A percentile compares a stretch with the other conserved stretches of the same genome.
phyloP scores from a whole-genome alignment of 495 filamentous ascomycete species.

The Aspergillus homomorphus region DNA sequence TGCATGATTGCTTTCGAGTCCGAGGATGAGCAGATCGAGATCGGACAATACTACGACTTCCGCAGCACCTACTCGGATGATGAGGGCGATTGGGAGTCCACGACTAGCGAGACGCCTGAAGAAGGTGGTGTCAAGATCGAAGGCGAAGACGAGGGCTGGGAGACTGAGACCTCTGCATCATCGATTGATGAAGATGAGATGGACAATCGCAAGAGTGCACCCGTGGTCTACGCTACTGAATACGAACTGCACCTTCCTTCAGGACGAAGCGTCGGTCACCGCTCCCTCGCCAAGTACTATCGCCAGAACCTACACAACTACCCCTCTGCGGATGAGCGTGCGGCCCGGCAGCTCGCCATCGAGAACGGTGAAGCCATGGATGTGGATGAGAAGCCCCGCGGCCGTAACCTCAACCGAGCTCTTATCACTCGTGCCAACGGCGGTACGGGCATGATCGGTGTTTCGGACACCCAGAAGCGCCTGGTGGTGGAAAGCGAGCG shows the following conservation, averaged over 20 bases:
- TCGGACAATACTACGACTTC: slow-evolving; percentile 99
- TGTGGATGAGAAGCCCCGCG: slow-evolving; percentile 31
- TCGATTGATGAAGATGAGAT: slow-evolving; percentile 59
- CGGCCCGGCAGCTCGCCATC: slow-evolving; percentile 43
- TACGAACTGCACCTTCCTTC: slow-evolving; percentile 93
- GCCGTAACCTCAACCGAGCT: slow-evolving; percentile 54
- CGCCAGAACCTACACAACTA: slow-evolving; percentile 88
- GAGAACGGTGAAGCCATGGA: slow-evolving; percentile 50
- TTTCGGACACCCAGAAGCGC: slow-evolving; percentile 64
- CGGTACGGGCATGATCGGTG: slow-evolving; percentile 72
- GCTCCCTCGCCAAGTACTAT: slow-evolving; percentile 80
- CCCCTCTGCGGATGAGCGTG: slow-evolving; percentile 64
- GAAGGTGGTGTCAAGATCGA: slow-evolving; percentile 40
- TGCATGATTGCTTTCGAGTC: slow-evolving; percentile 92
- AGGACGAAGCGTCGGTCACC: slow-evolving; percentile 85
- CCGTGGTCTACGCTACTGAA: slow-evolving; percentile 77
- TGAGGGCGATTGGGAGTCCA: slow-evolving; percentile 30
- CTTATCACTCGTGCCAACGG: slow-evolving; percentile 65
- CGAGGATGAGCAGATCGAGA: slow-evolving; percentile 86
- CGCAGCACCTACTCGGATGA: slow-evolving; percentile 87
- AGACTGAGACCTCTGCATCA: slow-evolving; percentile 84
- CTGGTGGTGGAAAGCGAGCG: slow-evolving; percentile 62
- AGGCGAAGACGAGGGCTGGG: slow-evolving; percentile 71
- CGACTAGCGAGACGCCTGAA: slow-evolving; percentile 21
- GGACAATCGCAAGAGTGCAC: slow-evolving; percentile 50